Evolutionary conservation across 768 basidiomycete species (phyloP).

Genomic region (Amanita muscaria): DNA sequence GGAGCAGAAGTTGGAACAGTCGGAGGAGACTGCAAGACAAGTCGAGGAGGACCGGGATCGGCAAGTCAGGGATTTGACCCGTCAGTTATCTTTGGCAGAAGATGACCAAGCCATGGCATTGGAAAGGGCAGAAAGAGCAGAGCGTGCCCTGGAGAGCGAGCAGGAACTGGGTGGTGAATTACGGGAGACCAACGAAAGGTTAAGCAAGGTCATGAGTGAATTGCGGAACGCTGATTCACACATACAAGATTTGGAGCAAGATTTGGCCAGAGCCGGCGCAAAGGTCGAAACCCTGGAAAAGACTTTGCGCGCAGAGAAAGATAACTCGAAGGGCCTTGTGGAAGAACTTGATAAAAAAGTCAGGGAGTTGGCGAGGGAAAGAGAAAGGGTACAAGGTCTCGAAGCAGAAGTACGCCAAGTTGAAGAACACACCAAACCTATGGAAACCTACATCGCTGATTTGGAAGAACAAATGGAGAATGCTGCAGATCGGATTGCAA

Average conservation of each 20-base stretch:
- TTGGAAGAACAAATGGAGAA: constrained; percentile 51
- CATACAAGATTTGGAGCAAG: constrained; percentile 54
- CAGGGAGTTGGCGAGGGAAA: constrained; percentile 30
- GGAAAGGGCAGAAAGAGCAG: constrained; percentile 57
- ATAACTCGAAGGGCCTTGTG: constrained; percentile 34
- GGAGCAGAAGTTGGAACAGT: constrained; percentile 43
- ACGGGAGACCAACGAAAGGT: constrained; percentile 53
- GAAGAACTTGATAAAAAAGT: constrained; percentile 29
- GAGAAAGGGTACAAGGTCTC: constrained; percentile 18
- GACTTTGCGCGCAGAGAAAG: constrained; percentile 46
- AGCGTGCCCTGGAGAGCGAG: constrained; percentile 51
- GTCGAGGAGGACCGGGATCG: constrained; percentile 29
- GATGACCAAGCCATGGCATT: constrained; percentile 47
- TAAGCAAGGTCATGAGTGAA: constrained; percentile 46
- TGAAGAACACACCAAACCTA: constrained; percentile 37
- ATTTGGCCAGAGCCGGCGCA: constrained; percentile 41
- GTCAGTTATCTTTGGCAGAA: constrained; percentile 33
- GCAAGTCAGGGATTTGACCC: constrained; percentile 38
- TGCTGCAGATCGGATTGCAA: constrained; percentile 43
- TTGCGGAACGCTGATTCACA: constrained; percentile 51
- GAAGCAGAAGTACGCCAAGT: constrained; percentile 29
- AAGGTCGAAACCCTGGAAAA: constrained; percentile 49
- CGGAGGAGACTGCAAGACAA: constrained; percentile 38
- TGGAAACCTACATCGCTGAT: constrained; percentile 46
- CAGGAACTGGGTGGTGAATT: constrained; percentile 63